Evolutionary conservation across 1,284 basidiomycete species (phyloP), one percentile per base, ranked within the genome.

Genomic region (Earliella scabrosa): DNA sequence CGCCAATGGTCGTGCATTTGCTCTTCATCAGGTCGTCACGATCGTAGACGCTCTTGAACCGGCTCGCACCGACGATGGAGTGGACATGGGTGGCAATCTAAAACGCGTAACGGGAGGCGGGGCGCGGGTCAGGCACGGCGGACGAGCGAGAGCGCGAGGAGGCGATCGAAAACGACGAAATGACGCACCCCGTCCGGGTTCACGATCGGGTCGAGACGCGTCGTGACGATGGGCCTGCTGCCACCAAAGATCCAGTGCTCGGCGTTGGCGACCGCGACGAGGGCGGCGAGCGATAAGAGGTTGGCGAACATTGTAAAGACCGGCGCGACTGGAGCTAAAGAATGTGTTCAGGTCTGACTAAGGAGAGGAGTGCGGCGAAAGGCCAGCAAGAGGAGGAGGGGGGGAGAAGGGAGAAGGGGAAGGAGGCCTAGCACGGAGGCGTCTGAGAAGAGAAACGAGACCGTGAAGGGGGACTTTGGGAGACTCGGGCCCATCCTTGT

Each of bases 121-220:
- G 35, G n/a, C 35, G 1, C n/a, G 4, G 18, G 18, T 45, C 31
- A 2, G 40, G 31, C 9, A 50, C 9, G 16, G 24, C 8, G 5
- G 16, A 18, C 20, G 23, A 23, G 40, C 11, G 20, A 18, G 14
- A n/a, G n/a, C n/a, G n/a, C n/a, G n/a, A n/a, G n/a, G 40, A 21
- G 45, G 32, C 26, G 23, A 43, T 40, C 29, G 7, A 16, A 35
- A 21, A 18, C 34, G 0, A 55, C 43, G 18, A 23, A 13, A 21
- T 38, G 0, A 56, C 64, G 47, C 39, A 69, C 68, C 31, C 18
- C 39, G 14, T 57, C 61, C 8, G 66, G 60, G 58, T 53, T 62
- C 29, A 71, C 63, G 59, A 72, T 66, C n/a, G 71, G 63, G 55
- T 72, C 71, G 50, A 70, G 50, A 18, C 70, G 66, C 31, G 63